Percentiles rank a stretch among this genome's conserved stretches.
Conservation (phyloP, 768 basidiomycete genomes). For the Lentinula sp. region DNA sequence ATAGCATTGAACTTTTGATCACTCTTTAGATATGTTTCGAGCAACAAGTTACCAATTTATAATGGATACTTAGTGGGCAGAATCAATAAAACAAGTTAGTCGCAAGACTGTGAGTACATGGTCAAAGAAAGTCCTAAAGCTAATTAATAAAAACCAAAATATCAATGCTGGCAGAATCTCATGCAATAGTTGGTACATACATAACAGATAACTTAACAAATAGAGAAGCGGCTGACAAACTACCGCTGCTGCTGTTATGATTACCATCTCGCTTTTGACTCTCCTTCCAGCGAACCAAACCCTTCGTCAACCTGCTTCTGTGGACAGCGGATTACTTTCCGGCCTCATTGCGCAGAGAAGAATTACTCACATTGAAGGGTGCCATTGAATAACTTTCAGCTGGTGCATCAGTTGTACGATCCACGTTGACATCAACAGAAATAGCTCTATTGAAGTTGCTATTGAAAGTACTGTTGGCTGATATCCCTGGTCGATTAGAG, state of each 20-base stretch:
- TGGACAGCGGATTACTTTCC: not conserved
- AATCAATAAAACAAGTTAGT: too few species aligned
- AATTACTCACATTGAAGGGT: not conserved
- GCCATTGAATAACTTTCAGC: not conserved
- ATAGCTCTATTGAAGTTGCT: not conserved
- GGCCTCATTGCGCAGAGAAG: not conserved
- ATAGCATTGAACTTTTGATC: too few species aligned
- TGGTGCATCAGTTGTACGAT: not conserved
- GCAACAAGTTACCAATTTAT: too few species aligned
- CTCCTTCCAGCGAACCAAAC: not conserved
- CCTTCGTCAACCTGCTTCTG: not conserved
- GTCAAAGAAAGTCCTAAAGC: too few species aligned
- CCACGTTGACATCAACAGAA: not conserved
- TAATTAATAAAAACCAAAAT: too few species aligned
- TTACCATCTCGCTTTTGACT: not conserved
- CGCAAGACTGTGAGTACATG: too few species aligned
- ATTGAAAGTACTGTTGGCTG: not conserved
- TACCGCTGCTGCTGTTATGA: not conserved
- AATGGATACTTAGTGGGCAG: too few species aligned
- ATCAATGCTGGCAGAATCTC: too few species aligned
- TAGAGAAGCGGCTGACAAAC: not conserved
- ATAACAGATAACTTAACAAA: not conserved
- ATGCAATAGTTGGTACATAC: not conserved
- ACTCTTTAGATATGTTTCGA: too few species aligned
- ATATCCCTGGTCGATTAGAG: not conserved